These are phyloP conservation scores for Tilletia caries DNA, from an alignment of 1,284 basidiomycete genomes.

Conservation along the genomic window DNA sequence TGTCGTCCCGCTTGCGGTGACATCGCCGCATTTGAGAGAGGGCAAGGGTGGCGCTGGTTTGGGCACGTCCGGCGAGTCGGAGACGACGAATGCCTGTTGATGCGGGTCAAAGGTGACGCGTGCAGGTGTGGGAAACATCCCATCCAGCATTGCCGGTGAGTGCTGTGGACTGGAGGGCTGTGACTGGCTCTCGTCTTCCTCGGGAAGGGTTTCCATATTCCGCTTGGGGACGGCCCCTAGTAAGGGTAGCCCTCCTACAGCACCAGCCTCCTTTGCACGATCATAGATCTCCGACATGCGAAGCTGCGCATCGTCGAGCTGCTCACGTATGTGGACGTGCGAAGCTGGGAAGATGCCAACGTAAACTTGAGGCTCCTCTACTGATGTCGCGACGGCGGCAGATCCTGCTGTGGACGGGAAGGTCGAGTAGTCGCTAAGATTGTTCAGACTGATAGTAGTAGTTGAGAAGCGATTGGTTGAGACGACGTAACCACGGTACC, in stretches of 20 bases:
- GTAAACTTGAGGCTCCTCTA: constrained; percentile 70
- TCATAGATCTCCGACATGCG: constrained; percentile 68
- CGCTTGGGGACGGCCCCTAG: constrained; percentile 22
- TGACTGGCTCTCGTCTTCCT: constrained; percentile 29
- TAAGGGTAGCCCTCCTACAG: constrained; percentile 29
- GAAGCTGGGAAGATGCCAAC: constrained; percentile 93
- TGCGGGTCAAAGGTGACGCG: constrained; percentile 4
- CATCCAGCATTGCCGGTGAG: constrained; percentile 20
- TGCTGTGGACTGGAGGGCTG: constrained; percentile 25
- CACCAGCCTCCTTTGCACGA: constrained; percentile 35
- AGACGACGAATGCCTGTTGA: not conserved
- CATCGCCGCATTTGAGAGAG: constrained; percentile 65
- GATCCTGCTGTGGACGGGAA: constrained; percentile 25
- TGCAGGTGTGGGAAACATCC: not conserved
- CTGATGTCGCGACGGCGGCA: constrained; percentile 19
- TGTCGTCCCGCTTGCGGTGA: constrained; percentile 32
- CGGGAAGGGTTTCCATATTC: constrained; percentile 34
- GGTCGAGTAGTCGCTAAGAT: constrained; percentile 39
- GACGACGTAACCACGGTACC: constrained; percentile 69
- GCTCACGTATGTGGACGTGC: constrained; percentile 82
- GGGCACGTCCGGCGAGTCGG: constrained; percentile 17
- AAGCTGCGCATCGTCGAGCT: constrained; percentile 82
- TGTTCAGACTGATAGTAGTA: constrained; percentile 54
- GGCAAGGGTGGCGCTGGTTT: constrained; percentile 80
- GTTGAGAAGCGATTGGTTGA: constrained; percentile 55